A percentile compares a stretch with the other conserved stretches of the same genome.
Evolutionary conservation across 352 stramenopile genomes (phyloP).

Genomic region (Pythium utonaiense): DNA sequence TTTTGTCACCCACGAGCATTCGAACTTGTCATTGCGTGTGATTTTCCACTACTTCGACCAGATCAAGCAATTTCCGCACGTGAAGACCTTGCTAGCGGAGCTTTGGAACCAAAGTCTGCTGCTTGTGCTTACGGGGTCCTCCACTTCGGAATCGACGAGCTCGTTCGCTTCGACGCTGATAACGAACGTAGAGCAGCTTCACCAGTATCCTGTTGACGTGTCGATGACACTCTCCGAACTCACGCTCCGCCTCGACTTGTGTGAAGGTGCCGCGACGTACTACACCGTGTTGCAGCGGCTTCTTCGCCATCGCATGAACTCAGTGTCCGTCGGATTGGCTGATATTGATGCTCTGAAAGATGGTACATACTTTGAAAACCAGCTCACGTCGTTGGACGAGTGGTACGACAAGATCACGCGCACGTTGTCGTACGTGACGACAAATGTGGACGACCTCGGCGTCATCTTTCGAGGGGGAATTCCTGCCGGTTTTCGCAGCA

Average conservation of each 20-base stretch:
- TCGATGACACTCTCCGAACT: slow-evolving; percentile 64
- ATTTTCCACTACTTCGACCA: slow-evolving; percentile 65
- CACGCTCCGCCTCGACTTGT: slow-evolving; percentile 62
- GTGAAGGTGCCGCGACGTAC: slow-evolving; percentile 47
- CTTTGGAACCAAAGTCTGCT: slow-evolving; percentile 58
- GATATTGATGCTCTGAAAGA: slow-evolving; percentile 58
- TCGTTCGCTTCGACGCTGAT: slow-evolving; percentile 40
- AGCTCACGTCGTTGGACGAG: slow-evolving; percentile 47
- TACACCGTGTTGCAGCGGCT: slow-evolving; percentile 61
- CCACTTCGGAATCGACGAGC: slow-evolving; percentile 13
- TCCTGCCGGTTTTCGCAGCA: slow-evolving; percentile 46
- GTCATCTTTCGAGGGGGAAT: slow-evolving; percentile 57
- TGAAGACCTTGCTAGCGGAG: slow-evolving; percentile 40
- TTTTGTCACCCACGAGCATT: slow-evolving; percentile 38
- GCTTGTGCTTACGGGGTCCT: slow-evolving; percentile 22
- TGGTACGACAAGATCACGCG: slow-evolving; percentile 54
- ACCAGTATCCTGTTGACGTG: slow-evolving; percentile 66
- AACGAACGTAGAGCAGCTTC: slow-evolving; percentile 50
- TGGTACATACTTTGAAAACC: slow-evolving; percentile 51
- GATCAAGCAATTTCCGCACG: slow-evolving; percentile 42
- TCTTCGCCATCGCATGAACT: slow-evolving; percentile 66
- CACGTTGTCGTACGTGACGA: slow-evolving; percentile 47
- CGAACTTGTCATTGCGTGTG: slow-evolving; percentile 56
- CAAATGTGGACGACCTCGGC: slow-evolving; percentile 61
- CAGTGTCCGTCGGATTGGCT: slow-evolving; percentile 43